Conservation (phyloP, 2,329 filamentous ascomycete species). For the Arthrocladium fulminans region DNA sequence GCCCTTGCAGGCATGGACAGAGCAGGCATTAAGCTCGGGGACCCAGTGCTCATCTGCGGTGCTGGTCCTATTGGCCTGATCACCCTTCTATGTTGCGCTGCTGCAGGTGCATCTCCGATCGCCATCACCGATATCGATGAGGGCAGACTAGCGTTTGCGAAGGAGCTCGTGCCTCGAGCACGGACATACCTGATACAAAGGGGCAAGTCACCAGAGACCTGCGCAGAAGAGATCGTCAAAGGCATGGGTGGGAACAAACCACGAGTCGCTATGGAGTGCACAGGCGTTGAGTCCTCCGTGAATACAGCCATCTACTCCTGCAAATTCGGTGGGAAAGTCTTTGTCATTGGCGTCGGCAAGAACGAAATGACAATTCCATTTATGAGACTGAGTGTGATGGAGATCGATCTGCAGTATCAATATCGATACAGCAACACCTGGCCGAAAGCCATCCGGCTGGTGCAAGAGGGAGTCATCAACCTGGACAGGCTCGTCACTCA, state of each 20-base stretch:
- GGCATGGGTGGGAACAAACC: slow-evolving; percentile 73
- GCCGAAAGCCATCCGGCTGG: slow-evolving; percentile 81
- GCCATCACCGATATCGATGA: slow-evolving; percentile 94
- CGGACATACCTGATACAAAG: slow-evolving; percentile 54
- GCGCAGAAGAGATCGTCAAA: slow-evolving; percentile 58
- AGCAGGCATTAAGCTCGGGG: slow-evolving; percentile 69
- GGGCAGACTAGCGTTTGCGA: slow-evolving; percentile 73
- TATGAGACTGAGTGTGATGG: slow-evolving; percentile 81
- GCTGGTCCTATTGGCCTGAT: slow-evolving; percentile 91
- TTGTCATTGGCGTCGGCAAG: slow-evolving; percentile 90
- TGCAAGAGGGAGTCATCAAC: slow-evolving; percentile 76
- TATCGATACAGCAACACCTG: slow-evolving; percentile 95
- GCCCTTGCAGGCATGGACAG: slow-evolving; percentile 81
- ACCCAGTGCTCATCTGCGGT: slow-evolving; percentile 80
- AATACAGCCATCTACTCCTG: slow-evolving; percentile 76
- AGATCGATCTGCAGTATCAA: slow-evolving; percentile 93
- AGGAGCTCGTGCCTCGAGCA: slow-evolving; percentile 68
- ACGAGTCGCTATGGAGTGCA: slow-evolving; percentile 79
- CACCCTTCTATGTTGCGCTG: slow-evolving; percentile 71
- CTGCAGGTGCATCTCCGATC: slow-evolving; percentile 80
- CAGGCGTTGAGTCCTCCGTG: slow-evolving; percentile 85
- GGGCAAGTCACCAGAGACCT: slow-evolving; percentile 52
- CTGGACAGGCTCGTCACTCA: slow-evolving; percentile 79
- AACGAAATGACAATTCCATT: slow-evolving; percentile 94
- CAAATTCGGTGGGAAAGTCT: slow-evolving; percentile 95